Base-by-base conservation (phyloP, 2,329 filamentous ascomycete genomes). In the Curvularia verruculosa region DNA sequence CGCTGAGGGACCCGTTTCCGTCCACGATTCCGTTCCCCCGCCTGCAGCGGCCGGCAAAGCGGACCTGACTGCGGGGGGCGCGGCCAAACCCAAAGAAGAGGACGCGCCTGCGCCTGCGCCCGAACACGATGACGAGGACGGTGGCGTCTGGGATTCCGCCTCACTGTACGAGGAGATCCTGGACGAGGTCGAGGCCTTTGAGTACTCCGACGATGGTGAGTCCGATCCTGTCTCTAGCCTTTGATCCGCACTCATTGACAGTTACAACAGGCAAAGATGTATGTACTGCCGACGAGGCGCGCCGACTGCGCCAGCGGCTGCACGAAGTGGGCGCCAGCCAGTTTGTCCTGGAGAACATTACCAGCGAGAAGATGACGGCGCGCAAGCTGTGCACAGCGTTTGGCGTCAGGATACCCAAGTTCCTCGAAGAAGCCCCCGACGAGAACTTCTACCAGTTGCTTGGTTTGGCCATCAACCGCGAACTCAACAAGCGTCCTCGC, bases 341-440 rank as follows among this genome's bases (percentile, higher is more conserved):
- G 59, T 96, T 97, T 75, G 87, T 91, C 70, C 81, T 86, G 66
- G 83, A 87, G 48, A 72, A 71, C 65, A 74, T 76, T 51, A 76
- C 73, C 61, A 83, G 83, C 51, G 87, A 87, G 29, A 82, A 82
- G 49, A 87, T 95, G 73, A 88, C 89, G 19, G 90, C 90, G 52
- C 92, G 89, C 78, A 94, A 91, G 77, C 82, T 97, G 28, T 87
- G 94, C 72, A 92, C 91, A 8, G 93, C 92, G 13, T 97, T 97
- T 80, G 88, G 88, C 58, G 86, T 96, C 66, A 82, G 85, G 37
- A 86, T 90, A 41, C 91, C 91, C 2, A 76, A 81, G 36, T 92
- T 92, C 71, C 84, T 96, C 13, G 87, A 92, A 31, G 89, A 87
- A 37, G 79, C 82, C 34, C 80, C 83, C n/a, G 92, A 96, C 72